These are phyloP conservation scores for Deinandra increscens DNA, from an alignment of 129 eudicot species.

Conservation along the genomic window DNA sequence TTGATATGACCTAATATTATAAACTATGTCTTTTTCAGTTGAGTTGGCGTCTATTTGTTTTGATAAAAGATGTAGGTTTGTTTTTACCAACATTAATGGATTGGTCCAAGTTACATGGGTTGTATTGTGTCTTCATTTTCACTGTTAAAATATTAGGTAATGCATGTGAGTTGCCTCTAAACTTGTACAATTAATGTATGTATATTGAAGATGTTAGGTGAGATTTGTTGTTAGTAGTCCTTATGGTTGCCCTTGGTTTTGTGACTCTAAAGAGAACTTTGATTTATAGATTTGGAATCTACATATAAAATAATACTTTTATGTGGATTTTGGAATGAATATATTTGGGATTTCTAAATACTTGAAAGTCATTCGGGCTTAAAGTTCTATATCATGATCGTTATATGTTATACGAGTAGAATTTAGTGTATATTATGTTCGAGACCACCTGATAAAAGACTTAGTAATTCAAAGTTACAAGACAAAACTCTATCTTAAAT, in stretches of 20 bases:
- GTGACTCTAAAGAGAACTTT: conserved; percentile 3
- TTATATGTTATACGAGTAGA: background rate
- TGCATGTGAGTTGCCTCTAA: conserved; percentile 32
- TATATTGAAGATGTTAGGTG: conserved; percentile 32
- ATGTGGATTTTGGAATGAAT: background rate
- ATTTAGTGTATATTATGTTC: background rate
- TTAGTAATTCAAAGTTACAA: background rate
- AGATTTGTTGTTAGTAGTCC: conserved; percentile 12
- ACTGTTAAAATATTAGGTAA: conserved; percentile 18
- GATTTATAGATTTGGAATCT: background rate
- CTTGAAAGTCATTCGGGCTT: background rate
- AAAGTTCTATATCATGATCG: background rate
- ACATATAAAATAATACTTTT: background rate
- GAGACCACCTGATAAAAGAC: background rate
- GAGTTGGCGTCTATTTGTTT: too few species aligned
- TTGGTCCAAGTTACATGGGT: conserved; percentile 29
- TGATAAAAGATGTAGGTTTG: too few species aligned
- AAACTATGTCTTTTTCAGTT: background rate
- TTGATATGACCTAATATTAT: background rate
- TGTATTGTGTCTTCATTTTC: conserved; percentile 21
- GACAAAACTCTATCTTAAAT: background rate
- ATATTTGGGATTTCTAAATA: background rate
- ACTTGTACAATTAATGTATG: conserved; percentile 2
- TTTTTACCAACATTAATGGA: conserved; percentile 13
- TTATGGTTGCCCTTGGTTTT: conserved; percentile 19